These are phyloP conservation scores for Nemania bipapillata DNA, from an alignment of 2,329 filamentous ascomycete genomes.

Conservation along the genomic window DNA sequence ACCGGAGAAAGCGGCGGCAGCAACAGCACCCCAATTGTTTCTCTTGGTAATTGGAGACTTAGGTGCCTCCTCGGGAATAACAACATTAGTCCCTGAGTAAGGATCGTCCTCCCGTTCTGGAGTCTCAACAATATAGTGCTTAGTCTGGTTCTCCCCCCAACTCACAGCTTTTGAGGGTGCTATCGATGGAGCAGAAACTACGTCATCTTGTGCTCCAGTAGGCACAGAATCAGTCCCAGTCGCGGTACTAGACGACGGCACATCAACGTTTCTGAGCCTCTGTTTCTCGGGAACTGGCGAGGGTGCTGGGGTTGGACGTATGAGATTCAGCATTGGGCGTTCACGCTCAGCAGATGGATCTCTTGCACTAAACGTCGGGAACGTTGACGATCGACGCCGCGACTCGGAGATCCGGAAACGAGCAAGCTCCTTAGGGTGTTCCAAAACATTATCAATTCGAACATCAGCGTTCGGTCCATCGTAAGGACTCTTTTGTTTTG, in stretches of 20 bases:
- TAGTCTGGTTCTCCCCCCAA: conserved; percentile 73
- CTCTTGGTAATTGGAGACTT: conserved; percentile 54
- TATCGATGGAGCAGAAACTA: conserved; percentile 56
- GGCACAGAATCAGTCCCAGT: conserved; percentile 52
- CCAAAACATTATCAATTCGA: conserved; percentile 67
- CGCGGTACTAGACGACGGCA: conserved; percentile 26
- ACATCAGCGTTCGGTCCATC: conserved; percentile 72
- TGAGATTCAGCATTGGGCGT: conserved; percentile 69
- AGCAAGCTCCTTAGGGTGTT: conserved; percentile 61
- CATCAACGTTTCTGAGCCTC: conserved; percentile 30
- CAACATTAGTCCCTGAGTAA: conserved; percentile 47
- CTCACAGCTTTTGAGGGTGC: conserved; percentile 67
- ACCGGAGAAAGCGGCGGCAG: conserved; percentile 62
- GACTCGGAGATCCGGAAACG: conserved; percentile 50
- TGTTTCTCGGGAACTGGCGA: conserved; percentile 62
- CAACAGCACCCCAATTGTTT: conserved; percentile 61
- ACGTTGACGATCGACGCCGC: conserved; percentile 45
- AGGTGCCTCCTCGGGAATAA: conserved; percentile 47
- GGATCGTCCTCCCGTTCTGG: conserved; percentile 58
- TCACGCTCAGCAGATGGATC: conserved; percentile 67
- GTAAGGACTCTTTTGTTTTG: conserved; percentile 61
- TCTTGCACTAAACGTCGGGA: conserved; percentile 57
- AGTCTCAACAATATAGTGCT: conserved; percentile 71
- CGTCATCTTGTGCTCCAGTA: conserved; percentile 57
- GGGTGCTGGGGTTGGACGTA: conserved; percentile 67